Conservation (phyloP, 768 basidiomycete species). For the Suillus spraguei region DNA sequence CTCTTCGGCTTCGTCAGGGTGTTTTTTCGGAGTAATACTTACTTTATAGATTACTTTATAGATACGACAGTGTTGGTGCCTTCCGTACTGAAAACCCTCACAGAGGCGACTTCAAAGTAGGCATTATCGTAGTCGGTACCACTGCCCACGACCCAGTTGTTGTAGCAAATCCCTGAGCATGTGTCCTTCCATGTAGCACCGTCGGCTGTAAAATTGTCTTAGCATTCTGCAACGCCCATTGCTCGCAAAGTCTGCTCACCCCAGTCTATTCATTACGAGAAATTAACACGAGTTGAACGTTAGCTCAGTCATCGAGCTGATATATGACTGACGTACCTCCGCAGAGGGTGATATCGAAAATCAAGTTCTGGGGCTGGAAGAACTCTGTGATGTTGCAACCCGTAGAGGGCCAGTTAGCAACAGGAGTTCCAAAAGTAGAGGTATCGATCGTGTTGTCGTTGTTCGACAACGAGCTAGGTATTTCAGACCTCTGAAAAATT, state of each 20-base stretch:
- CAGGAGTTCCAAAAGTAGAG: conserved; percentile 61
- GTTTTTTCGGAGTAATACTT: too few relatives aligned
- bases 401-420: conserved; percentile 65
- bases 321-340: conserved; percentile 45
- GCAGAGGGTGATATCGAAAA: conserved; percentile 76
- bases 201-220: conserved; percentile 12
- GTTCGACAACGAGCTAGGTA: conserved; percentile 50
- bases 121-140: conserved; percentile 63
- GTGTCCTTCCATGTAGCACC: conserved; percentile 55
- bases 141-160: conserved; percentile 66
- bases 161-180: conserved; percentile 71
- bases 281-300: conserved; percentile 23
- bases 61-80: conserved; percentile 32
- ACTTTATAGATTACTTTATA: too few relatives aligned
- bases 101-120: conserved; percentile 71
- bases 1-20: too few relatives aligned
- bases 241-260: conserved; percentile 24
- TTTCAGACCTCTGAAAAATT: conserved; percentile 33
- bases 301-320: conserved; percentile 24
- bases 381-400: conserved; percentile 55
- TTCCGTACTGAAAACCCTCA: conserved; percentile 48
- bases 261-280: conserved; percentile 26
- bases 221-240: background rate
- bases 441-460: conserved; percentile 57
- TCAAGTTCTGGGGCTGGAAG: conserved; percentile 65